Conservation (phyloP, 352 stramenopile species). For the Phytopythium cucurbitacearum region DNA sequence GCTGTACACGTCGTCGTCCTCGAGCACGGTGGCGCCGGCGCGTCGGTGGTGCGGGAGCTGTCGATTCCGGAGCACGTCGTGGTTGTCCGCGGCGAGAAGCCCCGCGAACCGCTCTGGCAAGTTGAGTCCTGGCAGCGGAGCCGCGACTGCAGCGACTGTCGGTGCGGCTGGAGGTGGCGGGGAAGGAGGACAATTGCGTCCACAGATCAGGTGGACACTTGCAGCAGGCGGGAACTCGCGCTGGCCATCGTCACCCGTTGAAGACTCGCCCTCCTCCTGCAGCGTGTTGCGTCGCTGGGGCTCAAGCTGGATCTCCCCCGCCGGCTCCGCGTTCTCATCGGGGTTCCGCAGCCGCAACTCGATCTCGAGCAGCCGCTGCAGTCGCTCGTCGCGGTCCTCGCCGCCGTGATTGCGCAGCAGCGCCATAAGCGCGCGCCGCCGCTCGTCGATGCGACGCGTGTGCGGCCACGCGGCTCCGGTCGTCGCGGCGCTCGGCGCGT, state of each 20-base stretch:
- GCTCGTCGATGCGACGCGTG: background rate
- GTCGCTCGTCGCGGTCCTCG: conserved; percentile 3
- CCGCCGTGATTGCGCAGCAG: conserved; percentile 1
- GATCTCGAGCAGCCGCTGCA: conserved; percentile 6
- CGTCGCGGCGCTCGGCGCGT: background rate
- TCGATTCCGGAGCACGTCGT: background rate
- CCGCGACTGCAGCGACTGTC: background rate
- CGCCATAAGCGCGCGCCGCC: background rate
- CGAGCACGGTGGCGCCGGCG: conserved; percentile 8
- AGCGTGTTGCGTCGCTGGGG: background rate
- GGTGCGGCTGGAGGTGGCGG: background rate
- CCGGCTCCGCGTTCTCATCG: background rate
- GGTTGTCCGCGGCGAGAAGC: background rate
- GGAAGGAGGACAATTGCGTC: background rate
- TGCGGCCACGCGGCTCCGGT: conserved; percentile 1
- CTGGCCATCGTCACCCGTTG: background rate
- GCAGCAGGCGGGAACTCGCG: conserved; percentile 3
- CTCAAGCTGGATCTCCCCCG: background rate
- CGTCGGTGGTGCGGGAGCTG: conserved; percentile 9
- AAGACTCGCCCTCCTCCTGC: background rate
- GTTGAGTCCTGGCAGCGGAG: conserved; percentile 4
- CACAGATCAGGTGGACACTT: conserved; percentile 26
- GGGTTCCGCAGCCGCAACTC: conserved; percentile 1
- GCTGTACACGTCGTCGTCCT: conserved; percentile 38
- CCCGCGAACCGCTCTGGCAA: background rate